Percentiles rank a stretch among this genome's conserved stretches.
Conservation (phyloP, 345 rosid genomes). For the Gossypium bickii region DNA sequence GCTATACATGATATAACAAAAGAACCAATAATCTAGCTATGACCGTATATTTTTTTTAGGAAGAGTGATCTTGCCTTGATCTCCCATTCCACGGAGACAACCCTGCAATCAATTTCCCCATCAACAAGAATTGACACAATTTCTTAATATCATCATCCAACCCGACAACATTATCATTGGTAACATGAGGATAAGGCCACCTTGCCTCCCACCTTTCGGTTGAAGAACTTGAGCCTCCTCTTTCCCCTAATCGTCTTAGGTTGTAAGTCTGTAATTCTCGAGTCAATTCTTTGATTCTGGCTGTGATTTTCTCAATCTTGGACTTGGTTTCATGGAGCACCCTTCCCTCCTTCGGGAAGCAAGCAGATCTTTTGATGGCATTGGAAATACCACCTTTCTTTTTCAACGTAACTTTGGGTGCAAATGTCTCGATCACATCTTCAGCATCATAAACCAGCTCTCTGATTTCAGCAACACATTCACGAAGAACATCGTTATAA, state of each 20-base stretch:
- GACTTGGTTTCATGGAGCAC: not conserved
- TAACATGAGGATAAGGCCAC: not conserved
- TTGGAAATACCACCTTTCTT: not conserved
- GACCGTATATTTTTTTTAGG: slow-evolving; percentile 28
- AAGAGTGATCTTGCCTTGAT: too few species aligned
- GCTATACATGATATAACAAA: too few species aligned
- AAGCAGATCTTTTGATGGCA: not conserved
- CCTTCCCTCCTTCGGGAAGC: not conserved
- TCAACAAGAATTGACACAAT: slow-evolving; percentile 22
- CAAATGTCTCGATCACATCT: not conserved
- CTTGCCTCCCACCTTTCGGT: not conserved
- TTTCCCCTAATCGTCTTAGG: not conserved
- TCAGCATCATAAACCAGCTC: not conserved
- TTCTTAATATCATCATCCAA: slow-evolving; percentile 13
- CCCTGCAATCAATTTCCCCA: not conserved
- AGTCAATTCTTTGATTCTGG: not conserved
- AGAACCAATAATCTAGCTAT: not conserved
- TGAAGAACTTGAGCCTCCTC: not conserved
- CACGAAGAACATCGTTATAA: not conserved
- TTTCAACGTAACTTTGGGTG: not conserved
- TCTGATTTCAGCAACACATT: not conserved
- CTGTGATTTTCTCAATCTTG: not conserved
- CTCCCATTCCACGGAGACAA: slow-evolving; percentile 4
- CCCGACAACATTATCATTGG: not conserved
- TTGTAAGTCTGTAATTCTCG: not conserved